Base-by-base conservation (phyloP, 192 early-diverging fungal genomes). In the Coemansia sp. region DNA sequence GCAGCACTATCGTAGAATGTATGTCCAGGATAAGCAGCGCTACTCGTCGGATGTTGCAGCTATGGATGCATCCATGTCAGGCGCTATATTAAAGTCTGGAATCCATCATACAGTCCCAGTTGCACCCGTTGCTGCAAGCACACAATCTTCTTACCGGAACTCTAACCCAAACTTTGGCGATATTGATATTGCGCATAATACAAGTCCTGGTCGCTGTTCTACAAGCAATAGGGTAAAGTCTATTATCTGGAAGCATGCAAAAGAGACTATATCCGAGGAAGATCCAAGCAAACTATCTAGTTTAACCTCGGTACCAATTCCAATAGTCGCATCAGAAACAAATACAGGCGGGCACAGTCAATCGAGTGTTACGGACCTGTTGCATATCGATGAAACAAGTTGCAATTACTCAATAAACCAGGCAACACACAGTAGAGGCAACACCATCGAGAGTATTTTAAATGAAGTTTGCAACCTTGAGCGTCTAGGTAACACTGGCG, bases 1-100 rank as follows among this genome's bases (percentile, higher is more conserved):
- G 13, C 66, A 69, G 53, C 54, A 75, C 52, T 75, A 75, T 45
- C 72, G 72, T 27, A 43, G 27, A 14, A 59, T 75, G 55, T 65
- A 75, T 21, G 33, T 69, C 9, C 66, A 62, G 17, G 72, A 75
- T 59, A 75, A 69, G 46, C 40, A 42, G 62, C 66, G 72, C 37
- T 64, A 75, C 39, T 37, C 50, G 18, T 51, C 59, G 17, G 61
- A 65, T 44, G 38, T 69, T 9, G 44, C 45, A 11, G 44, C 53
- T 30, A 30, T 30, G 27, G 27, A 30, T 30, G 27, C 4, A 5
- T 30, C 27, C 27, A 30, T 30, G 27, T 30, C 27, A 5, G 27
- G 4, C 2, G 27, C 27, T 30, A 7, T 30, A 30, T 30, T 7
- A 7, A 30, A 30, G 7, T 30, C 27, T 7, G 7, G 27, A 30